Base-by-base conservation (phyloP, 805 yeast genomes). In the Zygotorulaspora florentina region DNA sequence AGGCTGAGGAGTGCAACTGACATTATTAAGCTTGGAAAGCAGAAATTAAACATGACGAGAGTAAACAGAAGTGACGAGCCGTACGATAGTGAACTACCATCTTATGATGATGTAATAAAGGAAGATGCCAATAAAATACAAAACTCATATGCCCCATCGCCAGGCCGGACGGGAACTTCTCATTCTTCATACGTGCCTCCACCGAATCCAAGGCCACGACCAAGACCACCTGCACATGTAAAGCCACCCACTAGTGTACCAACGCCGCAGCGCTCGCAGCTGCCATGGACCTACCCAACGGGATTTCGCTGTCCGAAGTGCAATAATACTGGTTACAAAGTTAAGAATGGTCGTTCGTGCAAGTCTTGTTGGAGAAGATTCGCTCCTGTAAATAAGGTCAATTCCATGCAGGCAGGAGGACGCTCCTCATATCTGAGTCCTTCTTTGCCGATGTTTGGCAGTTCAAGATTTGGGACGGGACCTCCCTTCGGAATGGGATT, bases 201-300 rank as follows among this genome's bases (percentile, higher is more conserved):
- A 27, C 46, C 53, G 26, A 42, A 43, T 11, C 40, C 47, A 35
- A 29, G 43, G 23, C 28, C 35, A 12, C 51, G 40, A 7, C 35
- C 43, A 25, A 37, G 26, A 28, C 44, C 26, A 27, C 46, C 40
- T 1, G 50, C 63, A 38, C 26, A 27, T 11, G 36, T 29, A 7
- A 23, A 39, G 25, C 25, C 25, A 7, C 25, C 25, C 7, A 20
- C 7, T 20, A 20, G 7, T 20, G 25, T 7, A 20, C 25, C 25
- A 20, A 7, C 25, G 7, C 25, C 25, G 25, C 47, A 17, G 16
- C 36, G 44, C 18, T 35, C 53, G 1, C 51, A 61, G 1, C 67
- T 81, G 6, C 86, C 90, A 0, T 84, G 86, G 79, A 62, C 63
- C 40, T 87, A 85, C 55, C 95, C 95, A 0, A 62, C 53, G 2